Percentiles rank a stretch among this genome's conserved stretches.
These are phyloP conservation scores for Bretschneidera sinensis DNA, from an alignment of 345 rosid species.

Conservation along the genomic window DNA sequence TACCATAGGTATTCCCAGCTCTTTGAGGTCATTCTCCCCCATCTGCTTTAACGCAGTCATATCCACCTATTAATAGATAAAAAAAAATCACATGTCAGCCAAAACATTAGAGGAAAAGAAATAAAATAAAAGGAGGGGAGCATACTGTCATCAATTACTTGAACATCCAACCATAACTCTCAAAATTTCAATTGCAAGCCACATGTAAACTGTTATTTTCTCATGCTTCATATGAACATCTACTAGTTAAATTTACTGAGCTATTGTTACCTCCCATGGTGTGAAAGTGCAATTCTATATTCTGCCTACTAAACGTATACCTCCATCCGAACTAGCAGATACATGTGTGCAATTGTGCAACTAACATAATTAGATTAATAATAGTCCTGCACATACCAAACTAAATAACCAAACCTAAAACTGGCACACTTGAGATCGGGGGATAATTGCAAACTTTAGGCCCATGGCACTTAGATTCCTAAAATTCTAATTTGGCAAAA, in stretches of 20 bases:
- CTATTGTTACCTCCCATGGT: too few relatives aligned
- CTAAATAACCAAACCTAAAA: too few relatives aligned
- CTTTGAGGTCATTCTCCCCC: conserved; percentile 91
- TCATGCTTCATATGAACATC: neutral
- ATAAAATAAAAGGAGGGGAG: conserved; percentile 4
- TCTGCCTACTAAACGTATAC: too few relatives aligned
- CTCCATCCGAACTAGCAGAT: too few relatives aligned
- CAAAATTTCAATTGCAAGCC: neutral
- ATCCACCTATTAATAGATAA: conserved; percentile 63
- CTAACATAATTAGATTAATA: too few relatives aligned
- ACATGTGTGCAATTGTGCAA: too few relatives aligned
- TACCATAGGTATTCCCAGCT: conserved; percentile 97
- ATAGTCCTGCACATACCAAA: too few relatives aligned
- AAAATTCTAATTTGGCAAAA: too few relatives aligned
- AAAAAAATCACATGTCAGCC: conserved; percentile 7
- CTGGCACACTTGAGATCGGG: too few relatives aligned
- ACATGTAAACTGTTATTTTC: neutral
- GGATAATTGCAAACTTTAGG: too few relatives aligned
- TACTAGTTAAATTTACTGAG: neutral
- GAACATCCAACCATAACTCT: neutral
- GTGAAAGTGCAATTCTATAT: too few relatives aligned
- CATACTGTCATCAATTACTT: neutral
- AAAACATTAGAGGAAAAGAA: neutral
- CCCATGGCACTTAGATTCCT: too few relatives aligned
- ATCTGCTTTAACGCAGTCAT: conserved; percentile 87